Evolutionary conservation across 163 green algal genomes (phyloP), one percentile per base, ranked within the genome.

Genomic region (Chlorella variabilis): DNA sequence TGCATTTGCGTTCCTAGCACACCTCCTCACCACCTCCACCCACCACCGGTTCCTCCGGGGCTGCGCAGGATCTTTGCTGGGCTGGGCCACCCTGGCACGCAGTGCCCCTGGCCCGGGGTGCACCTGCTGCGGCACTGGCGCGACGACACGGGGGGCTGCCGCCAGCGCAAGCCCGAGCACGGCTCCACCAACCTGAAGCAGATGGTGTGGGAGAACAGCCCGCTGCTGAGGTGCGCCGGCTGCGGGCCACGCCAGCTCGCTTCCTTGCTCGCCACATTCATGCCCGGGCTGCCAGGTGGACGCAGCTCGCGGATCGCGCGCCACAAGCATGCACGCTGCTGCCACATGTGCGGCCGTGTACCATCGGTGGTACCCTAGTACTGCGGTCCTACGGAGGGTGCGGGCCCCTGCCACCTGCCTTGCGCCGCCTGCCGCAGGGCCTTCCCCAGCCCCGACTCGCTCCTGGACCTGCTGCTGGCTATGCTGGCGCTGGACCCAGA

Each of bases 1-100:
- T 45, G 27, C 23, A n/a, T n/a, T n/a, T n/a, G n/a, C n/a, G n/a
- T n/a, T n/a, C n/a, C n/a, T n/a, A n/a, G n/a, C n/a, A n/a, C n/a
- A n/a, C n/a, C n/a, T n/a, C n/a, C n/a, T n/a, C n/a, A n/a, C n/a
- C n/a, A n/a, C n/a, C n/a, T n/a, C n/a, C n/a, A n/a, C n/a, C n/a
- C n/a, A n/a, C n/a, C n/a, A n/a, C n/a, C n/a, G n/a, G n/a, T n/a
- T n/a, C n/a, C n/a, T n/a, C n/a, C n/a, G n/a, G n/a, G n/a, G n/a
- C n/a, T n/a, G n/a, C 42, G 71, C 80, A 90, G 86, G 45, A 94
- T 96, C 77, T 94, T 94, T 68, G 66, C 79, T 0, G 85, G 92
- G 36, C 61, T 96, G 68, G 92, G 92, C 33, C 89, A 92, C 56
- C 92, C 91, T 34, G 83, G 59, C 58, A 45, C 87, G 2, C 74